phyloP scores from a whole-genome alignment of 73 alveolate genomes.

The Tetrahymena borealis region DNA sequence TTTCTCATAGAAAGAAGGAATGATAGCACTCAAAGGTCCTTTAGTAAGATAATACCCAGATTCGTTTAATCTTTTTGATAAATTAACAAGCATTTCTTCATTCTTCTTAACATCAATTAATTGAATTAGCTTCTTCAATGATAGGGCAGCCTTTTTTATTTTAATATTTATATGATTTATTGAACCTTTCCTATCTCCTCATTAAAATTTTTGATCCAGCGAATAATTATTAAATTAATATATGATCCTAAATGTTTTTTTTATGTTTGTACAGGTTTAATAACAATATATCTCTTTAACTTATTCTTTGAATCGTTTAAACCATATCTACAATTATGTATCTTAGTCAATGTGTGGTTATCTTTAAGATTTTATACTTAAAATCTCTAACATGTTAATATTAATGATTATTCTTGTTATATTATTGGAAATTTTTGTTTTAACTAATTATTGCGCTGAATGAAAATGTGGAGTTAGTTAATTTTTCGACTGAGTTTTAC shows the following conservation, averaged over 20 bases:
- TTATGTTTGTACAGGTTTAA: too few relatives aligned
- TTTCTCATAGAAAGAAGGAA: conserved; percentile 58
- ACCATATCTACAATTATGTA: too few relatives aligned
- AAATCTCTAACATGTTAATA: too few relatives aligned
- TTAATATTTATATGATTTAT: neutral
- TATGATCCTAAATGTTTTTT: too few relatives aligned
- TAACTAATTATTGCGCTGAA: neutral
- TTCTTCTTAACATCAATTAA: conserved; percentile 45
- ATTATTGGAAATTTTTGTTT: too few relatives aligned
- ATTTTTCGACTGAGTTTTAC: conserved; percentile 5
- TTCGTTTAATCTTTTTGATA: conserved; percentile 57
- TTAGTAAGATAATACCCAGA: conserved; percentile 67
- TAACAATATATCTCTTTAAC: too few relatives aligned
- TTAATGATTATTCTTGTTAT: too few relatives aligned
- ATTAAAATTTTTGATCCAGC: neutral
- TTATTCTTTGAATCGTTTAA: too few relatives aligned
- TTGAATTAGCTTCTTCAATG: conserved; percentile 50
- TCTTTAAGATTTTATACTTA: too few relatives aligned
- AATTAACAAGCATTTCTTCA: conserved; percentile 48
- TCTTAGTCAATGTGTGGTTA: too few relatives aligned
- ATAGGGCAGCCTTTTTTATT: conserved; percentile 42
- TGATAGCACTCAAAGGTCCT: conserved; percentile 51
- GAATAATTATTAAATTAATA: too few relatives aligned
- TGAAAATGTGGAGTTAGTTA: neutral
- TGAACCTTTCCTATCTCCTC: neutral